Percentiles rank a stretch among this genome's conserved stretches.
Conservation (phyloP, 1,284 basidiomycete species). For the Cryptococcus wingfieldii region DNA sequence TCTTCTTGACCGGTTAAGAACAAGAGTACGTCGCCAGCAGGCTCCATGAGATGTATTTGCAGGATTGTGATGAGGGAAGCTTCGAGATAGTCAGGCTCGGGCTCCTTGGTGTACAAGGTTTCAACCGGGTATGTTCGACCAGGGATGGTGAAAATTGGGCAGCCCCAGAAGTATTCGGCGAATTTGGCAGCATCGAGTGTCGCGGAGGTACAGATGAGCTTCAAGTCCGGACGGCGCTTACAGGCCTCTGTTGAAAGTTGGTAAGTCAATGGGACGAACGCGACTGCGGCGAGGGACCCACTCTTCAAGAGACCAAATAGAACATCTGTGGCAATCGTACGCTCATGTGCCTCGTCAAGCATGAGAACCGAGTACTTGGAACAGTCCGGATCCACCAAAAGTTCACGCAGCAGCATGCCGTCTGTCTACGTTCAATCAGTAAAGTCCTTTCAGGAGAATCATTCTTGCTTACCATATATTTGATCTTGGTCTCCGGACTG, state of each 20-base stretch:
- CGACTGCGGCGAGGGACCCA: constrained; percentile 50
- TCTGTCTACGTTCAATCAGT: constrained; percentile 59
- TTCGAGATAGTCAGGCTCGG: constrained; percentile 97
- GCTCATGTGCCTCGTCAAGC: constrained; percentile 98
- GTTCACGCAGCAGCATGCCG: constrained; percentile 97
- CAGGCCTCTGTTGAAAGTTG: constrained; percentile 68
- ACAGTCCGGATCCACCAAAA: constrained; percentile 89
- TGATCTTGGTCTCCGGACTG: constrained; percentile 94
- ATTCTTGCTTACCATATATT: constrained; percentile 70
- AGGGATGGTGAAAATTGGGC: constrained; percentile 99
- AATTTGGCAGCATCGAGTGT: constrained; percentile 99
- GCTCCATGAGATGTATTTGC: constrained; percentile 98
- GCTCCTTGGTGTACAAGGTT: constrained; percentile 95
- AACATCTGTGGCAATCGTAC: constrained; percentile 96
- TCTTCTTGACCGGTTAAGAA: constrained; percentile 99
- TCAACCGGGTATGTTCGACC: constrained; percentile 99
- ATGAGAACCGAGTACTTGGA: constrained; percentile 92
- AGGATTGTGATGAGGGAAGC: constrained; percentile 97
- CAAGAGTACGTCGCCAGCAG: constrained; percentile 89
- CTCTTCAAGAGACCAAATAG: constrained; percentile 95
- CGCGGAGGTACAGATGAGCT: constrained; percentile 96
- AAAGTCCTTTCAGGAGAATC: background rate
- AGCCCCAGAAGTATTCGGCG: constrained; percentile 96
- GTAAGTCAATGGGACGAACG: background rate
- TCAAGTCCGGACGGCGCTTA: constrained; percentile 88